Evolutionary conservation across 257 asterid genomes (phyloP), one percentile per base, ranked within the genome.

Genomic region (Eucommia ulmoides): DNA sequence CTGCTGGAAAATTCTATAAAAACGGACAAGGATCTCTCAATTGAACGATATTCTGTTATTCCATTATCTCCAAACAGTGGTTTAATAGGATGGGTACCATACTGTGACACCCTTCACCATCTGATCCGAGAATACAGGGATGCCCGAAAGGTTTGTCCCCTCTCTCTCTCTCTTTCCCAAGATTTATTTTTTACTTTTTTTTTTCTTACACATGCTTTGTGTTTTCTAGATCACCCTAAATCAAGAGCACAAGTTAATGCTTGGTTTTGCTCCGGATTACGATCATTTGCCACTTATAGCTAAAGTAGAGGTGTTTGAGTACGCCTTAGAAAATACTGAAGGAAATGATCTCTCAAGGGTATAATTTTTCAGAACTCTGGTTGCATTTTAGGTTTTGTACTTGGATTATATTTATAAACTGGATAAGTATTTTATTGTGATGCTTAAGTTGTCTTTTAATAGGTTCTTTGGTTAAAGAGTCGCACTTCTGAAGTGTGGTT

Each of bases 401-500:
- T n/a, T n/a, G n/a, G n/a, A n/a, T n/a, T n/a, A n/a, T 45, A 47
- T 26, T 59, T 17, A 26, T n/a, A 26, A 11, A 19, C 18, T 53
- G 19, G 52, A 62, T 12, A 48, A 53, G 53, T 66, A 26, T 56
- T 56, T 38, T 60, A 24, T 55, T 26, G 57, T 38, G 46, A 56
- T 61, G 57, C 50, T 64, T 23, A n/a, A 25, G 45, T 45, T 7
- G 24, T 44, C 29, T 54, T 10, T 58, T 12, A 41, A 53, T 24
- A 91, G 99, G 92, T 91, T 42, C 93, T 91, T 50, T 91, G 99
- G 99, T 79, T 91, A 66, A 91, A 91, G 75, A 91, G 99, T 62
- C 99, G 96, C 68, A 91, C 99, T 55, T 86, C 99, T 23, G 99
- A 91, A 71, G 84, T 91, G 54, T 91, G 99, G 97, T 67, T 91